Conservation (phyloP, 2,329 filamentous ascomycete genomes). For the Bipolaris oryzae region DNA sequence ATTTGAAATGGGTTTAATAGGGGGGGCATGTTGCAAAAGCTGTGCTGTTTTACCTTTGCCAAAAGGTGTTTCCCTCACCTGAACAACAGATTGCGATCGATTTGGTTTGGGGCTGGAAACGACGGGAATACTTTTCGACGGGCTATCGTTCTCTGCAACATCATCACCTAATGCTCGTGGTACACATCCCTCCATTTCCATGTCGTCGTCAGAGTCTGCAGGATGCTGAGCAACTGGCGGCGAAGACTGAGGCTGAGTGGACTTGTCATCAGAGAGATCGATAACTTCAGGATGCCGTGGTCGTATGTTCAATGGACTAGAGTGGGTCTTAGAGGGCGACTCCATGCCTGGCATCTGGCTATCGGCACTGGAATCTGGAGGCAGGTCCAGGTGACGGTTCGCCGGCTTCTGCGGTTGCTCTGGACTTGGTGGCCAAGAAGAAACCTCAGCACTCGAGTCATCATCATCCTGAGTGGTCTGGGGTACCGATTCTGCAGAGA, state of each 20-base stretch:
- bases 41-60: slow-evolving; percentile 21
- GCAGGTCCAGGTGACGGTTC: slow-evolving; percentile 20
- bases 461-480: slow-evolving; percentile 12
- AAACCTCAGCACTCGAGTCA: background rate
- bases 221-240: slow-evolving; percentile 14
- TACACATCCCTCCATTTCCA: slow-evolving; percentile 37
- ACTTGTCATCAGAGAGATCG: slow-evolving; percentile 19
- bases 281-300: slow-evolving; percentile 1
- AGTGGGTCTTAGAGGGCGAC: background rate
- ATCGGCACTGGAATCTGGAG: slow-evolving; percentile 41
- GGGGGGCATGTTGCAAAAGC: slow-evolving; percentile 1
- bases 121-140: background rate
- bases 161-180: slow-evolving; percentile 41
- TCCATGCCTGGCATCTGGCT: background rate
- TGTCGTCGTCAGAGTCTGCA: slow-evolving; percentile 33
- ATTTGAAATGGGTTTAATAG: slow-evolving; percentile 5
- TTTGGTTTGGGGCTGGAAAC: background rate
- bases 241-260: slow-evolving; percentile 23
- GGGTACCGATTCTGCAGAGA: slow-evolving; percentile 11
- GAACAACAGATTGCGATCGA: slow-evolving; percentile 22
- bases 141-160: background rate
- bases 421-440: slow-evolving; percentile 1
- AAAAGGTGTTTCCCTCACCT: slow-evolving; percentile 42
- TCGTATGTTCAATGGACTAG: background rate
- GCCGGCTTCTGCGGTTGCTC: slow-evolving; percentile 24